Evolutionary conservation across 495 filamentous ascomycete species (phyloP).

Genomic region (Lasiosphaeris hirsuta): DNA sequence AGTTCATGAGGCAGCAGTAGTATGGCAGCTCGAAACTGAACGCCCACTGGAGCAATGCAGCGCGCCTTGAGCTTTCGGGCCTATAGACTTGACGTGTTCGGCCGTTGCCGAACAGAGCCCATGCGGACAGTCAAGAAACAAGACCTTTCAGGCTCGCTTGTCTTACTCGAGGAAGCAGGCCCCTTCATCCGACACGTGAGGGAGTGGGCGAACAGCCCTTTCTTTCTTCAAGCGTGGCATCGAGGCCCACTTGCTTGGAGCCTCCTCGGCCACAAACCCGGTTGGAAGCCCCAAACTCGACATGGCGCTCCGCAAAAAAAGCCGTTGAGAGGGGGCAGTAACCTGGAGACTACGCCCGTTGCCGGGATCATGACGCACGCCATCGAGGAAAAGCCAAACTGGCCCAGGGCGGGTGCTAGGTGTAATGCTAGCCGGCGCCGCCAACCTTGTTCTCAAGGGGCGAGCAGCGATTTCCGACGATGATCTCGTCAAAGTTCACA

Average conservation of each 20-base stretch:
- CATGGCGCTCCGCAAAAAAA: slow-evolving; percentile 8
- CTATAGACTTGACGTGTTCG: slow-evolving; percentile 32
- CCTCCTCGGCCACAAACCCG: slow-evolving; percentile 13
- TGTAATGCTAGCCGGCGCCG: not conserved
- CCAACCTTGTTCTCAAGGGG: not conserved
- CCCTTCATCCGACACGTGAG: slow-evolving; percentile 28
- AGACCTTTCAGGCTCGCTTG: slow-evolving; percentile 23
- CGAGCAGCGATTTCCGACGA: slow-evolving; percentile 2
- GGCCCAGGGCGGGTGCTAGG: slow-evolving; percentile 4
- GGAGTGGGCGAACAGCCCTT: slow-evolving; percentile 6
- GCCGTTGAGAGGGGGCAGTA: slow-evolving; percentile 8
- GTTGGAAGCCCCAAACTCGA: slow-evolving; percentile 6
- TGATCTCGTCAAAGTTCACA: not conserved
- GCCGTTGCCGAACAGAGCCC: slow-evolving; percentile 32
- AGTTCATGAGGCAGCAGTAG: slow-evolving; percentile 4
- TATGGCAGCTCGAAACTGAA: slow-evolving; percentile 16
- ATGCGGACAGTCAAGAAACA: slow-evolving; percentile 27
- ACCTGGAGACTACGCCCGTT: slow-evolving; percentile 16
- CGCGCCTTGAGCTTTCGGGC: slow-evolving; percentile 25
- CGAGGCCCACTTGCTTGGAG: slow-evolving; percentile 8
- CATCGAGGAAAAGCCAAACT: slow-evolving; percentile 7
- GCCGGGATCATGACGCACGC: slow-evolving; percentile 16
- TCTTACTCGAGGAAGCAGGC: slow-evolving; percentile 19
- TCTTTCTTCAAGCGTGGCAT: slow-evolving; percentile 8
- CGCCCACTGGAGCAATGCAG: slow-evolving; percentile 13